Base-by-base conservation (phyloP, 768 basidiomycete genomes). In the Rhodotorula diobovata region DNA sequence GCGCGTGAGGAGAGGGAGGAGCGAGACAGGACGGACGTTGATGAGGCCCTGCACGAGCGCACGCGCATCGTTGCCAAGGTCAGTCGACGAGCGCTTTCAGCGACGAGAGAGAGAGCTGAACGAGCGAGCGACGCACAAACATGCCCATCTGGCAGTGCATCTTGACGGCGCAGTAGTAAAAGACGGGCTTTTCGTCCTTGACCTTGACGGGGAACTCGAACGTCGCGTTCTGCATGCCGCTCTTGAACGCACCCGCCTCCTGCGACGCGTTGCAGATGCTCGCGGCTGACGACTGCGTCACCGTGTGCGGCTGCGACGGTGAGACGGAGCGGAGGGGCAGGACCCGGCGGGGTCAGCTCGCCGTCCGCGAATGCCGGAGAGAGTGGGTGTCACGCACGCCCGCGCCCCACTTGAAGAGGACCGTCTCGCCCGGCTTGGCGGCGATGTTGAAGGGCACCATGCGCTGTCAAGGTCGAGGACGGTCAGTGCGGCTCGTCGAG, bases 201-300 rank as follows among this genome's bases (percentile, higher is more conserved):
- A 73, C 51, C 9, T 41, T 4, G 39, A 73, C 45, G 10, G 50
- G 28, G 34, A 70, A 61, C 61, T 41, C n/a, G 62, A 70, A 70
- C 21, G 61, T 53, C 80, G 84, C 81, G 82, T 86, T 82, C 67
- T 89, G 89, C 55, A 76, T 77, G 76, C 90, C 90, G 43, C 88
- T 87, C 16, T 85, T 81, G 82, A 91, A 91, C 51, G 62, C 83
- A 20, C 58, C 72, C 3, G 77, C 76, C 61, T 86, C 85, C 32
- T 78, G 69, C 32, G 88, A 85, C 82, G 87, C 86, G 85, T 91
- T 91, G 86, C 90, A 92, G 70, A 87, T 84, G 9, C 81, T 78
- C 68, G 90, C 83, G 57, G 82, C 78, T 1, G 89, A 89, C 28
- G 86, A 86, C 83, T 90, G 89, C 75, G 90, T 91, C 77, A 91